Evolutionary conservation across 495 filamentous ascomycete species (phyloP).

Genomic region (Aspergillus carlsbadensis): DNA sequence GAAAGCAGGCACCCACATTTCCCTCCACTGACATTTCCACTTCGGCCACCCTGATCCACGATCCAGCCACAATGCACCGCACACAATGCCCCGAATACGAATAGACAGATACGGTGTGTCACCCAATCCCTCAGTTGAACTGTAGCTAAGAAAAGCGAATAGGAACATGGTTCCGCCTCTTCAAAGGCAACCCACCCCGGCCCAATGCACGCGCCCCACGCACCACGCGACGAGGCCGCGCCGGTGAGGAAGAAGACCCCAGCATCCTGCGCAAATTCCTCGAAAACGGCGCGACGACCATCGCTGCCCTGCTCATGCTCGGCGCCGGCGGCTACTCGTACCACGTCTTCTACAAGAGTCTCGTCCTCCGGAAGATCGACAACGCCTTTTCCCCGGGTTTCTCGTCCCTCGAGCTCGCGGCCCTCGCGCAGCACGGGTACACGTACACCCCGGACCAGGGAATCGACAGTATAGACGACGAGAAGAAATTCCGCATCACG

Average conservation of each 20-base stretch:
- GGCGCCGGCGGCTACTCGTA: constrained; percentile 70
- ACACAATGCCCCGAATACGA: constrained; percentile 19
- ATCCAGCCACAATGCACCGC: constrained; percentile 10
- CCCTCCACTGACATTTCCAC: no score
- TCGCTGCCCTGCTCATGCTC: constrained; percentile 43
- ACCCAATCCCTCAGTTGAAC: neutral
- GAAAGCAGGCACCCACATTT: no score
- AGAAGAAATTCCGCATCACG: neutral
- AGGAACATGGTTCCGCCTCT: constrained; percentile 7
- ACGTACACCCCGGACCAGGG: constrained; percentile 1
- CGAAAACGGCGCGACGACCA: constrained; percentile 7
- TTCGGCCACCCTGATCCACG: no score
- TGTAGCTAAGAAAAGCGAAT: neutral
- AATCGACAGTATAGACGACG: neutral
- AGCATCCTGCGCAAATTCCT: constrained; percentile 13
- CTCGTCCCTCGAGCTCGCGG: constrained; percentile 76
- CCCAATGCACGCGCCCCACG: neutral
- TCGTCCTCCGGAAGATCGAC: constrained; percentile 66
- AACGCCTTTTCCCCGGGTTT: constrained; percentile 80
- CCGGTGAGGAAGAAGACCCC: neutral
- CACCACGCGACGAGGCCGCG: neutral
- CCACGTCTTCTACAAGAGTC: constrained; percentile 48
- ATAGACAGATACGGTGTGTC: constrained; percentile 2
- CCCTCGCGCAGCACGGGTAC: constrained; percentile 47
- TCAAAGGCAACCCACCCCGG: neutral